Evolutionary conservation across 805 yeast species (phyloP), one percentile per base, ranked within the genome.

Genomic region (Teunomyces pallodes): DNA sequence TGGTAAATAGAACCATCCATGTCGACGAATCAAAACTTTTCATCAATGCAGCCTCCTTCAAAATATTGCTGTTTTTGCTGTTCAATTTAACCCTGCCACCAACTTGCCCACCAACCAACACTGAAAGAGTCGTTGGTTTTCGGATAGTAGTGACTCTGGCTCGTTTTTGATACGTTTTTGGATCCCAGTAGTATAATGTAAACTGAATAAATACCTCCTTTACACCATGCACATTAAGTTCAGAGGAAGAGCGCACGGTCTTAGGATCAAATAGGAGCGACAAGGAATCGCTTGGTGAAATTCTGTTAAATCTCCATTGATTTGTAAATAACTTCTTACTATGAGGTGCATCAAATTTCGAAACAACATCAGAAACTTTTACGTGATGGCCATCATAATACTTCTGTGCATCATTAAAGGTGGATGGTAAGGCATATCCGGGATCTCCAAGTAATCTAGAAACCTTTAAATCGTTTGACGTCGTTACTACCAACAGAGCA

Each of bases 261-360:
- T 66, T 66, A 49, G 65, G 57, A 30, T 72, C 74, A 50, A 73
- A 70, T 41, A 54, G 62, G 5, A 73, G 13, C 0, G 70, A 62
- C 24, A 65, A 26, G 0, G 71, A 58, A 20, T 65, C 69, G 10
- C 47, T 41, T 0, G 33, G 13, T 1, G 50, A 26, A n/a, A 70
- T 43, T 12, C 43, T 39, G 40, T 65, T 66, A 44, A 71, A 58
- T 24, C 48, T 48, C 76, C 77, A 71, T 43, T 55, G 56, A 48
- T 74, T 74, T 5, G 79, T 74, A 48, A 70, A 66, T 5, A 67
- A 59, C 40, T 57, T 59, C 48, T 62, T 64, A 35, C 61, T 61
- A 27, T 61, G 56, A 5, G 68, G 53, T 1, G 70, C 60, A 46
- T 71, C 76, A 50, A 60, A 72, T 13, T 50, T 49, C 7, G 64